Base-by-base conservation (phyloP, 2,329 filamentous ascomycete genomes). In the Pseudogymnoascus sp. region DNA sequence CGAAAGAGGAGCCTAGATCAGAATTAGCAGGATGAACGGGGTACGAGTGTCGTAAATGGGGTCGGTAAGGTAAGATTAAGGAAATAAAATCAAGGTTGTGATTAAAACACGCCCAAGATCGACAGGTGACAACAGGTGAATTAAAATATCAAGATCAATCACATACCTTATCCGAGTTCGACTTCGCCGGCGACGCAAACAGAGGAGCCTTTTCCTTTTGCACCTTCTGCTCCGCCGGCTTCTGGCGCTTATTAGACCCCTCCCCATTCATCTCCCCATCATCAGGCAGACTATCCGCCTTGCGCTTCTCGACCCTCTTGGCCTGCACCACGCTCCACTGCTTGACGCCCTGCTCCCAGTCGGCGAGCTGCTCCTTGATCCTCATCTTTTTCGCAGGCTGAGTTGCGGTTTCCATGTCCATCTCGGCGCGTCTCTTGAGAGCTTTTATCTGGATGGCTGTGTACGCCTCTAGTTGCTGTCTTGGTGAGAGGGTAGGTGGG, bases 191-290 rank as follows among this genome's bases (percentile, higher is more conserved):
- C 21, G 18, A 34, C 34, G 28, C 28, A 56, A 34, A 28, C 30
- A 30, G n/a, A 18, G 33, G 48, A 5, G 59, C 59, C n/a, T n/a
- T n/a, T 19, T 8, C 37, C 41, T 48, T 28, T 8, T 19, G 34
- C 9, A 34, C 23, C 28, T 37, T 33, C 18, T 21, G 39, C 60
- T 58, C 23, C 10, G 21, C 30, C 30, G 57, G 61, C 57, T 61
- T 65, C 13, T 59, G 48, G 38, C 65, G 63, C 61, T 70, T 70
- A 28, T 38, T 65, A 6, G 64, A 64, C 5, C 38, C 30, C 41
- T 64, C 66, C n/a, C 62, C 61, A 26, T 63, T 66, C 18, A 65
- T 64, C 39, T 64, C 59, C 8, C 63, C 61, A 33, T 65, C 62
- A 18, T 63, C 61, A 35, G 13, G 8, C 23, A 48, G 1, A 5